A percentile compares a stretch with the other conserved stretches of the same genome.
These are phyloP conservation scores for Orychophragmus violaceus DNA, from an alignment of 345 rosid species.

Conservation along the genomic window DNA sequence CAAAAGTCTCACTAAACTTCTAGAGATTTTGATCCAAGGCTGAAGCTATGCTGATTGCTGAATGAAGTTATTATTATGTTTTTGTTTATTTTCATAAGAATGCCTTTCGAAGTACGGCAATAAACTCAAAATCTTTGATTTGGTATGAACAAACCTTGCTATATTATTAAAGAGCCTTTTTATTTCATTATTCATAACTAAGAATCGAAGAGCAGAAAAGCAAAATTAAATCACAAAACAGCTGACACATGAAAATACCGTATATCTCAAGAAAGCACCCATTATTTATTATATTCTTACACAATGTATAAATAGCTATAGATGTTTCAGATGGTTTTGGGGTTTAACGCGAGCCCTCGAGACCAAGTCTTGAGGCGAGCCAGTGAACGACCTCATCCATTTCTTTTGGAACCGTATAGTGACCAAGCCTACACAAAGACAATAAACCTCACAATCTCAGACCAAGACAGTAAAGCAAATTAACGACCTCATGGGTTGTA, in stretches of 20 bases:
- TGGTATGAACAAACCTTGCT: conserved; percentile 1
- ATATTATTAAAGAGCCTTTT: neutral
- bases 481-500: too few species aligned
- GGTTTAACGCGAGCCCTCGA: conserved; percentile 48
- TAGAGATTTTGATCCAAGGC: neutral
- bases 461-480: neutral
- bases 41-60: neutral
- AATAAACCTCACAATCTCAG: neutral
- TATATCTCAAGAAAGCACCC: conserved; percentile 27
- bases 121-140: conserved; percentile 15
- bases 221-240: conserved; percentile 14
- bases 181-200: conserved; percentile 18
- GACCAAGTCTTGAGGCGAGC: conserved; percentile 63
- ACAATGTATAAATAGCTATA: conserved; percentile 4
- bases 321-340: neutral
- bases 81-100: too few species aligned
- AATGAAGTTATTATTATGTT: neutral
- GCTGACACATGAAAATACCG: conserved; percentile 4
- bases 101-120: conserved; percentile 5
- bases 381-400: conserved; percentile 73
- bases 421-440: conserved; percentile 59
- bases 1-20: conserved; percentile 25
- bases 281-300: conserved; percentile 11
- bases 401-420: conserved; percentile 80
- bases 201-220: conserved; percentile 11